Evolutionary conservation across 495 filamentous ascomycete genomes (phyloP), one percentile per base, ranked within the genome.

Genomic region (Peziza echinospora): DNA sequence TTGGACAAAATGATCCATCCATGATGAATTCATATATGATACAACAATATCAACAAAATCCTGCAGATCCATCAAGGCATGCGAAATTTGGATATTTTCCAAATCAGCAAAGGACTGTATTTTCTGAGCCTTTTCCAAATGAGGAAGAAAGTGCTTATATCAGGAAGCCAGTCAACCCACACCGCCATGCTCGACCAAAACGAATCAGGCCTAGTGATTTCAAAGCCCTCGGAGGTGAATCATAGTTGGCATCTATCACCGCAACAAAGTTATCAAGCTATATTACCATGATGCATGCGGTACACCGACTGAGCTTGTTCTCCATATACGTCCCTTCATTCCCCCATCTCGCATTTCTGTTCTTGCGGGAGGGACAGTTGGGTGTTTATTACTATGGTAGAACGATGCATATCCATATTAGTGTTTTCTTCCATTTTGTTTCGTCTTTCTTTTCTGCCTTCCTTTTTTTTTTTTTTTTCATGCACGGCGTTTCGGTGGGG

Each of bases 61-160:
- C 46, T 1, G 46, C 50, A n/a, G 53, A 60, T 48, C 51, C 51
- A 11, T 47, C 52, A 23, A 51, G 52, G 23, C 47, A 49, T 16
- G 53, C 52, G 24, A 55, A 55, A 26, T 58, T 51, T 24, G 63
- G 65, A 24, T 61, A 63, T 43, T 82, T 82, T 53, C 69, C 74
- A 21, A 79, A 81, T 55, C 75, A 89, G 61, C 80, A 89, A 63
- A 71, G 77, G 45, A 77, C 72, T 7, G 62, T 70, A 22, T 80
- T 78, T 51, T 67, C 66, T 26, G 71, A 70, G 17, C 73, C 75
- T 5, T 66, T 68, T 49, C 65, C 68, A n/a, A 71, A 75, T 45
- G 82, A 83, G 47, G 84, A 92, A 51, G 86, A 92, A 49, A 81
- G 82, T 43, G 80, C 89, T 17, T 97, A 97, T 62, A 89, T 96